phyloP scores from a whole-genome alignment of 2,329 filamentous ascomycete species.

The Aurifilum marmelostoma region DNA sequence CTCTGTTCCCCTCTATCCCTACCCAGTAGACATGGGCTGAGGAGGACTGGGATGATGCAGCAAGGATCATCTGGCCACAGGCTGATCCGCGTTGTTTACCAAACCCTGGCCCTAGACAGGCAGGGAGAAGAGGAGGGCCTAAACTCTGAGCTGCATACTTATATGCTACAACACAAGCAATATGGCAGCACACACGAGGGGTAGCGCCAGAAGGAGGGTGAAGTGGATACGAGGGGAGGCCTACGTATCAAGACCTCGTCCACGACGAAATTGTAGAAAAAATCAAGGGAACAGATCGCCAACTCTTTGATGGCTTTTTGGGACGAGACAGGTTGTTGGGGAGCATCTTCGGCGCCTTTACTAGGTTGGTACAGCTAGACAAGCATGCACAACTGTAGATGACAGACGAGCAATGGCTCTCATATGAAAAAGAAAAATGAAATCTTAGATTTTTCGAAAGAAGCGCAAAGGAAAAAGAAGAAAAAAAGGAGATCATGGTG shows the following conservation, averaged over 20 bases:
- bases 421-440: background rate
- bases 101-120: background rate
- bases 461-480: too few species aligned
- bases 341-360: background rate
- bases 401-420: constrained; percentile 7
- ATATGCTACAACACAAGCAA: background rate
- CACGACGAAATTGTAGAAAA: constrained; percentile 8
- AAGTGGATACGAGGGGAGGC: background rate
- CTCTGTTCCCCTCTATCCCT: constrained; percentile 37
- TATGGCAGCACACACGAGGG: background rate
- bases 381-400: constrained; percentile 1
- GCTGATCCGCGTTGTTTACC: background rate
- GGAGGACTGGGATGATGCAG: background rate
- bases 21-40: constrained; percentile 32
- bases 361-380: background rate
- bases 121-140: background rate
- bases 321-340: background rate
- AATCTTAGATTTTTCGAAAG: background rate
- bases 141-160: background rate
- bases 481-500: background rate
- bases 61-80: background rate
- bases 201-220: background rate
- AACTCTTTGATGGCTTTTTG: constrained; percentile 7
- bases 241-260: background rate
- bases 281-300: background rate